phyloP scores from a whole-genome alignment of 495 filamentous ascomycete genomes.

The Neurospora sp. region DNA sequence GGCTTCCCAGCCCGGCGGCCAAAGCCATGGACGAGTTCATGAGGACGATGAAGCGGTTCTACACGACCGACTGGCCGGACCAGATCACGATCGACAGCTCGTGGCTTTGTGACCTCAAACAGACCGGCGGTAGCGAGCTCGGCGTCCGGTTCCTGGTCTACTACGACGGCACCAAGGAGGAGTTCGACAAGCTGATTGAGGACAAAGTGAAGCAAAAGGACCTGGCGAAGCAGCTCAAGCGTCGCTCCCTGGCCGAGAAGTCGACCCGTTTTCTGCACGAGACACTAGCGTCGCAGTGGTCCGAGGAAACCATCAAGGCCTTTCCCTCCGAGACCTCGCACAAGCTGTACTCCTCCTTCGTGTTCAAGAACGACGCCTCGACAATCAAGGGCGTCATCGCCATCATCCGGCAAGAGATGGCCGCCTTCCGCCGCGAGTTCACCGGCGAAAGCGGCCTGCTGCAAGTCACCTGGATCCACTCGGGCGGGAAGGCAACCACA shows the following conservation, averaged over 20 bases:
- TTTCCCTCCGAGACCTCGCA: constrained; percentile 10
- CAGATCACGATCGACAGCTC: constrained; percentile 18
- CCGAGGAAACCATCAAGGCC: constrained; percentile 15
- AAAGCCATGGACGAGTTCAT: not conserved
- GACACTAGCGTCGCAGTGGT: constrained; percentile 21
- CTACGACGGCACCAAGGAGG: not conserved
- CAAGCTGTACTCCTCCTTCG: constrained; percentile 13
- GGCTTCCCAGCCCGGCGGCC: not conserved
- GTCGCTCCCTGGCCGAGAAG: constrained; percentile 10
- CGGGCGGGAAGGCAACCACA: constrained; percentile 4
- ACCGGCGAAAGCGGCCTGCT: not conserved
- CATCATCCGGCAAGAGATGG: not conserved
- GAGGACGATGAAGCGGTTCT: not conserved
- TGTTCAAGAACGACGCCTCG: not conserved
- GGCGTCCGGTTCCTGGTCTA: not conserved
- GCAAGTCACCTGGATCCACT: constrained; percentile 2
- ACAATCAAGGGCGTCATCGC: not conserved
- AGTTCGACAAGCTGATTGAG: not conserved
- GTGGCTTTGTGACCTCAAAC: constrained; percentile 19
- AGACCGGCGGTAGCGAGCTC: not conserved
- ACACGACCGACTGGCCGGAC: not conserved
- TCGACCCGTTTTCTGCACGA: constrained; percentile 22
- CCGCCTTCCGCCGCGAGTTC: not conserved
- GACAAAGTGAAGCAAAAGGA: not conserved
- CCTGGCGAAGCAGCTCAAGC: constrained; percentile 9